Percentiles rank a stretch among this genome's conserved stretches.
Evolutionary conservation across 768 basidiomycete species (phyloP).

Genomic region (Russula ochroleuca): DNA sequence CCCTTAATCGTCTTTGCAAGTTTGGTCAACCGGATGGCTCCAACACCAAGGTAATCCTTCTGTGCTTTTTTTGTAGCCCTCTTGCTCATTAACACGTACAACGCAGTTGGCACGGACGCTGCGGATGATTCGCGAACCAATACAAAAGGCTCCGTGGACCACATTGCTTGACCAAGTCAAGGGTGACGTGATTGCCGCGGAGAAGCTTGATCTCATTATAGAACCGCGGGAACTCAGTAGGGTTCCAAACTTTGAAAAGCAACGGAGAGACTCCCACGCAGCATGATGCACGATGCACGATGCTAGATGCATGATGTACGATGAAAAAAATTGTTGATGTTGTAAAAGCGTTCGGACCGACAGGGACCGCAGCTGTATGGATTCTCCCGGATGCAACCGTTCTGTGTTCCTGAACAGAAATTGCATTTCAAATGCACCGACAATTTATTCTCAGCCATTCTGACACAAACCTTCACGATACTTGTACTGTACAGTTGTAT

Average conservation of each 20-base stretch:
- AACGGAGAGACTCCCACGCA: conserved; percentile 16
- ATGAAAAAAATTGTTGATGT: conserved; percentile 1
- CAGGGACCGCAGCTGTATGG: too few relatives aligned
- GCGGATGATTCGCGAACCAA: conserved; percentile 48
- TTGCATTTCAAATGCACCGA: not conserved
- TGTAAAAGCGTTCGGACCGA: not conserved
- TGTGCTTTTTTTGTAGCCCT: not conserved
- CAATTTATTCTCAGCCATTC: too few relatives aligned
- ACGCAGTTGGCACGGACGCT: conserved; percentile 55
- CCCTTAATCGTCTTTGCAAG: conserved; percentile 48
- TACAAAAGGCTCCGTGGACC: conserved; percentile 43
- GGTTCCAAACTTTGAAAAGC: conserved; percentile 5
- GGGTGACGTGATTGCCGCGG: conserved; percentile 62
- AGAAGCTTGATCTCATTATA: conserved; percentile 53
- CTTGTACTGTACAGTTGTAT: not conserved
- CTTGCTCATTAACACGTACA: conserved; percentile 11
- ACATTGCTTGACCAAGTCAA: conserved; percentile 53
- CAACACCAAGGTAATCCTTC: conserved; percentile 16
- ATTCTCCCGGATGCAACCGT: not conserved
- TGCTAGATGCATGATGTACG: not conserved
- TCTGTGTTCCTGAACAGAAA: not conserved
- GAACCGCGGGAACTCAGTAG: conserved; percentile 33
- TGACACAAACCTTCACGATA: not conserved
- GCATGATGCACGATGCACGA: not conserved
- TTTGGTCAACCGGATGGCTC: conserved; percentile 43